Base-by-base conservation (phyloP, 306 rosid genomes). In the Alnus glutinosa region DNA sequence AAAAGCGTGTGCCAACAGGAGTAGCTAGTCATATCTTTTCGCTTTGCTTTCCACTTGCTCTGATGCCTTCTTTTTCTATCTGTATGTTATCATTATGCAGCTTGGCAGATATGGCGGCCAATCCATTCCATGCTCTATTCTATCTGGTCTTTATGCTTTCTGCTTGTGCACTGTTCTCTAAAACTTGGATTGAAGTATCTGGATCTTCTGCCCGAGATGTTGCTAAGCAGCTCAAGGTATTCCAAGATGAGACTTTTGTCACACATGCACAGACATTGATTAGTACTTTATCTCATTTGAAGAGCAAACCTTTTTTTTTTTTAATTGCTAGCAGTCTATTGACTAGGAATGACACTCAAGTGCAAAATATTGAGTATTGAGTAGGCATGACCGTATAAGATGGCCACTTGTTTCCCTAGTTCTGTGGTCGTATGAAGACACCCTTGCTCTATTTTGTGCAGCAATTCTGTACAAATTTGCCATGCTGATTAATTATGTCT, bases 131-230 rank as follows among this genome's bases (percentile, higher is more conserved):
- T 68, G 83, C 83, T 48, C 75, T 81, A 37, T 81, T 81, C 76
- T 81, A 81, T 70, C 71, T 81, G 14, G 80, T 81, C n/a, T 81
- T 81, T 37, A 81, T 81, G 84, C 58, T 81, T 46, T 75, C 84
- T 19, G 84, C 84, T 55, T 81, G 84, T 75, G 84, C 84, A 18
- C 80, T 81, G 42, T 81, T 81, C 80, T 81, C 84, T 46, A 81
- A 81, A 75, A 81, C 84, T 37, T 81, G 84, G 84, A 81, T 81
- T 49, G 84, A 81, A 70, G 84, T 81, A 46, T 81, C 84, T 57
- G 84, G 84, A 13, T 81, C 84, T 37, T 81, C 84, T 59, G 84
- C 84, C 28, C 58, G 62, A 70, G 84, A 81, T 70, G 84, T 81
- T 2, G 84, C 84, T 37, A 81, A 81, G 79, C 84, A 81, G 72